These are phyloP conservation scores for Cenchrus purpureus DNA, from an alignment of 176 grass and related monocot species.

Conservation along the genomic window DNA sequence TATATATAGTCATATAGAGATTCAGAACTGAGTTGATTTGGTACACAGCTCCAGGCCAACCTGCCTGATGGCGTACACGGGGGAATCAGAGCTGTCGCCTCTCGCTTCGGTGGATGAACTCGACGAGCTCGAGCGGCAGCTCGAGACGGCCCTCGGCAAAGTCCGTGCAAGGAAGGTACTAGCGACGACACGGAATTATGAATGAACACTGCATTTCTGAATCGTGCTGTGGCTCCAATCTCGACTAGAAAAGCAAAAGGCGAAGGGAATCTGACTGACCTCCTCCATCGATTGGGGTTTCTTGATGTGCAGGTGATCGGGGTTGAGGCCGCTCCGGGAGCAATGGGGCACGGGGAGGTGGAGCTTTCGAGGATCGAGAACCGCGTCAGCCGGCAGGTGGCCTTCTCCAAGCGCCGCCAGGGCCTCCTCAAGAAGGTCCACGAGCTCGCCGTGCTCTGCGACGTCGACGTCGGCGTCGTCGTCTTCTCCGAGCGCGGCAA, in stretches of 20 bases:
- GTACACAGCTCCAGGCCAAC: slow-evolving; percentile 33
- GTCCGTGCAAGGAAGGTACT: slow-evolving; percentile 53
- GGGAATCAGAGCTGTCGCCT: slow-evolving; percentile 24
- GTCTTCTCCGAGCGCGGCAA: slow-evolving; percentile 51
- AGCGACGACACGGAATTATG: too few species aligned
- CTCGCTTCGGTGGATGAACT: too few species aligned
- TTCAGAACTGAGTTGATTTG: too few species aligned
- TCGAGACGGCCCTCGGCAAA: too few species aligned
- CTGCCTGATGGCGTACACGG: neutral
- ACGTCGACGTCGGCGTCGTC: neutral
- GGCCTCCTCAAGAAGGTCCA: slow-evolving; percentile 60
- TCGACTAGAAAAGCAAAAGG: too few species aligned
- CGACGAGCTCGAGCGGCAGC: too few species aligned
- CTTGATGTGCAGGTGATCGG: neutral
- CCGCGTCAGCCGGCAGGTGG: slow-evolving; percentile 30
- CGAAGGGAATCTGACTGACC: neutral
- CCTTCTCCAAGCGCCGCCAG: slow-evolving; percentile 54
- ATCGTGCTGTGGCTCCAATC: too few species aligned
- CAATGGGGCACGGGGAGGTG: slow-evolving; percentile 52
- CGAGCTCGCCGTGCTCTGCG: slow-evolving; percentile 67
- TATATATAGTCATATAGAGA: too few species aligned
- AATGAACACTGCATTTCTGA: neutral
- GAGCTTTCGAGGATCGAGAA: slow-evolving; percentile 57
- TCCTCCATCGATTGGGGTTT: neutral
- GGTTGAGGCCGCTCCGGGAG: neutral